A percentile compares a stretch with the other conserved stretches of the same genome.
Evolutionary conservation across 371 early-diverging fungal species (phyloP).

Genomic region (Funneliformis caledonium): DNA sequence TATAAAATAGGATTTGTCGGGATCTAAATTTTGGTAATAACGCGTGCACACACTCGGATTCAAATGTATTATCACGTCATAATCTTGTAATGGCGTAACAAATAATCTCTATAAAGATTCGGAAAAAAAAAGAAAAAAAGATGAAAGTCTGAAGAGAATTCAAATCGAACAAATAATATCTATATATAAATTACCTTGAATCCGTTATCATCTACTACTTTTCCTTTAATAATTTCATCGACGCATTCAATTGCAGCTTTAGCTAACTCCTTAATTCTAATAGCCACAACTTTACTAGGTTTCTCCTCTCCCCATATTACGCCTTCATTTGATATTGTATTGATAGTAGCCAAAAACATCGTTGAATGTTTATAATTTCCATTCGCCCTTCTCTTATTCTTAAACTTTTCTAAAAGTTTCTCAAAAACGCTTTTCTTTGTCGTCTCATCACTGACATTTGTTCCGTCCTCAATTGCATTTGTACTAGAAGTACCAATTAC

Average conservation of each 20-base stretch:
- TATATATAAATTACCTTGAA: conserved; percentile 46
- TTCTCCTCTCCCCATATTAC: conserved; percentile 59
- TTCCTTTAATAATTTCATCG: conserved; percentile 41
- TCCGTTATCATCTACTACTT: conserved; percentile 37
- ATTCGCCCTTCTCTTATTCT: conserved; percentile 40
- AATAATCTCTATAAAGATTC: conserved; percentile 59
- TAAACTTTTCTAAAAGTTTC: conserved; percentile 39
- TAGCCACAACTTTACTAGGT: conserved; percentile 60
- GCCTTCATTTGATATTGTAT: conserved; percentile 56
- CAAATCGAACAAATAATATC: not conserved
- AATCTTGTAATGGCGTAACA: conserved; percentile 71
- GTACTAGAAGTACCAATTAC: conserved; percentile 37
- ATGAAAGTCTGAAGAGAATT: not conserved
- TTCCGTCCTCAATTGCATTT: conserved; percentile 3
- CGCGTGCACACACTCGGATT: conserved; percentile 61
- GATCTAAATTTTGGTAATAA: conserved; percentile 62
- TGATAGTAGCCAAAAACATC: conserved; percentile 70
- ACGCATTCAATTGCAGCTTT: conserved; percentile 61
- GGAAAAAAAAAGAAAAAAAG: not conserved
- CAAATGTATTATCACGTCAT: conserved; percentile 68
- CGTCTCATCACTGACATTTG: conserved; percentile 49
- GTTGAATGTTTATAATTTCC: conserved; percentile 56
- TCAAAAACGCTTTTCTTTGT: conserved; percentile 53
- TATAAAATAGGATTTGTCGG: conserved; percentile 52
- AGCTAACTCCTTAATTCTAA: conserved; percentile 67